Conservation (phyloP, 225 moss, liverwort and hornwort genomes). For the Rhytidiadelphus loreus region DNA sequence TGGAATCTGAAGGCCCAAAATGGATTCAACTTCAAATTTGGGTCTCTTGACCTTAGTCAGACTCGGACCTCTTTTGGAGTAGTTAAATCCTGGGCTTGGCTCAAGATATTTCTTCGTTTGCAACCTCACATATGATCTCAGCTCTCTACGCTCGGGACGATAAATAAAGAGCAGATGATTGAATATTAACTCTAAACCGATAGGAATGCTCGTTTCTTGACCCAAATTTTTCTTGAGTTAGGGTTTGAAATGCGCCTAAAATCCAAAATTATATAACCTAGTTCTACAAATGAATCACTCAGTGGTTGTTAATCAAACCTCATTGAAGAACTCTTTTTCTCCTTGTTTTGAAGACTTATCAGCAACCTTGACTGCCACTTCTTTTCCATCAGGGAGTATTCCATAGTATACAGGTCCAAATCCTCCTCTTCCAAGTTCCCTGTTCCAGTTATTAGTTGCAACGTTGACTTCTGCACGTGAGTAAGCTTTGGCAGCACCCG, state of each 20-base stretch:
- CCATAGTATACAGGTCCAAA: constrained; percentile 20
- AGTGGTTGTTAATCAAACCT: neutral
- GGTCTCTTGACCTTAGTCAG: neutral
- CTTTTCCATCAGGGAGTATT: constrained; percentile 10
- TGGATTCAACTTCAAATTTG: neutral
- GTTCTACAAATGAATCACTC: neutral
- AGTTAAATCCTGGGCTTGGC: neutral
- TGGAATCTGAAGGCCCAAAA: neutral
- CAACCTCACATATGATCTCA: neutral
- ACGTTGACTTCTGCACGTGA: neutral
- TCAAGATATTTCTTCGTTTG: neutral
- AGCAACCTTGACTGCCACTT: constrained; percentile 34
- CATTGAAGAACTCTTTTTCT: constrained; percentile 18
- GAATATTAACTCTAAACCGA: neutral
- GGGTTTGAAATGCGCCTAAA: neutral
- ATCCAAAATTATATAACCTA: no score
- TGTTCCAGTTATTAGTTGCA: constrained; percentile 15
- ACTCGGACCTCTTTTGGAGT: neutral
- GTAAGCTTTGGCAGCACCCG: neutral
- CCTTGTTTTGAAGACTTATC: neutral
- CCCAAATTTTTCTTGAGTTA: neutral
- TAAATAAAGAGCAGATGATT: neutral
- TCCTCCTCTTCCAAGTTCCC: constrained; percentile 1
- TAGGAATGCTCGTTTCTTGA: neutral
- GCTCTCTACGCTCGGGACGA: no score